A percentile compares a stretch with the other conserved stretches of the same genome.
Evolutionary conservation across 1,284 basidiomycete species (phyloP).

Genomic region (Cryptococcus amylolentus): DNA sequence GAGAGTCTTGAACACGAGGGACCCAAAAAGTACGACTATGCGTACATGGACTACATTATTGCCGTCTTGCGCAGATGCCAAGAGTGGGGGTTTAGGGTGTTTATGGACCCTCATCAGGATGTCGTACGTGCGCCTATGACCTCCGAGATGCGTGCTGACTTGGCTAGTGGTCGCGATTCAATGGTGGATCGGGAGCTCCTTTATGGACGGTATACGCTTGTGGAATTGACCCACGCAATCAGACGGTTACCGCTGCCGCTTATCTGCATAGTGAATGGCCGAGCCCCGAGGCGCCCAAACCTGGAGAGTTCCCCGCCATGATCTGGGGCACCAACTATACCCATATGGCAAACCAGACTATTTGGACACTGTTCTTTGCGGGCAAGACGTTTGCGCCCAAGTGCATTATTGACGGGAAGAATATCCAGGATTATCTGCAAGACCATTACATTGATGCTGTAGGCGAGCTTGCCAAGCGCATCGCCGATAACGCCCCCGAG

Average conservation of each 20-base stretch:
- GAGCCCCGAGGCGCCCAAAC: conserved; percentile 56
- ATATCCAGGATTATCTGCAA: conserved; percentile 94
- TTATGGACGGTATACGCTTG: conserved; percentile 92
- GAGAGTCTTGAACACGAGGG: conserved; percentile 89
- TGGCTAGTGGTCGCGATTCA: conserved; percentile 91
- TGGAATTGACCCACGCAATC: conserved; percentile 80
- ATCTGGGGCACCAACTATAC: conserved; percentile 96
- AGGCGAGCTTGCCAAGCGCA: conserved; percentile 68
- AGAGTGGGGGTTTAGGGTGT: conserved; percentile 89
- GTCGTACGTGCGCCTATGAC: conserved; percentile 59
- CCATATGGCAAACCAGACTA: conserved; percentile 77
- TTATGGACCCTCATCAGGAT: conserved; percentile 96
- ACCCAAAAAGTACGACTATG: conserved; percentile 88
- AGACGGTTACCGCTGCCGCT: conserved; percentile 79
- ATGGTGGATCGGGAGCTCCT: conserved; percentile 92
- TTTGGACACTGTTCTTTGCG: conserved; percentile 94
- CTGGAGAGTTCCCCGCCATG: conserved; percentile 80
- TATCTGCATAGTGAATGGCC: conserved; percentile 89
- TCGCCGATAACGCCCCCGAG: conserved; percentile 60
- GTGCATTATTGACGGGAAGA: conserved; percentile 81
- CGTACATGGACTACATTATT: conserved; percentile 89
- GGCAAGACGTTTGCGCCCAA: conserved; percentile 84
- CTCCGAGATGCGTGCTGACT: not conserved
- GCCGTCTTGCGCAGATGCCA: conserved; percentile 84
- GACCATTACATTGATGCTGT: conserved; percentile 77